Base-by-base conservation (phyloP, 805 yeast genomes). In the Ogataea nonfermentans region DNA sequence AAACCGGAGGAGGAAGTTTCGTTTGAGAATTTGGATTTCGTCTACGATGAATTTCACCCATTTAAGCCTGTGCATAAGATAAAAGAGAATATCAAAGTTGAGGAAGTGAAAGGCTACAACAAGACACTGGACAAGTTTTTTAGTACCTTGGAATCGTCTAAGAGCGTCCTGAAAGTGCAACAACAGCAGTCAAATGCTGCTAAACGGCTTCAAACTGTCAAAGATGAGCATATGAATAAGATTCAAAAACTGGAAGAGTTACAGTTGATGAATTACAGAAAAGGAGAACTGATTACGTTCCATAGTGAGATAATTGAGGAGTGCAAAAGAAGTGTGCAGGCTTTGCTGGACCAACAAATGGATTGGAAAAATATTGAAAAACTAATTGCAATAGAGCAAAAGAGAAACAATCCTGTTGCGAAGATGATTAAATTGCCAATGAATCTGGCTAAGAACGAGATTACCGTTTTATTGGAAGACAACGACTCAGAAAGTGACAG, bases 361-460 rank as follows among this genome's bases (percentile, higher is more conserved):
- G 97, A 91, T 58, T 91, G 99, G 99, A 75, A 76, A 29, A 83
- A 87, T 44, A 90, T 90, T 46, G 96, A 84, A 56, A 78, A 80
- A 46, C 63, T 84, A 41, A 80, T 91, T 36, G 65, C 73, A 33
- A 70, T 79, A 35, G 95, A 91, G 55, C 81, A 86, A 51, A 61
- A 67, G 1, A 74, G 81, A 50, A 81, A 82, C 1, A 85, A 81
- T 51, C 61, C 65, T 4, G 67, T 80, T 40, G 96, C 96, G 0
- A 63, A 67, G 25, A 52, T 69, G 41, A 83, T 90, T 38, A 67
- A 71, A 32, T 55, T 79, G 24, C 93, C 95, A 0, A 68, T 91
- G 57, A 79, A 86, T 41, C 68, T 91, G 53, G 69, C 72, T 29
- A 77, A 83, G 30, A 83, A 84, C 52, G 80, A 77, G 52, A 77